Base-by-base conservation (phyloP, 306 rosid species). In the Ormosia semicastrata region DNA sequence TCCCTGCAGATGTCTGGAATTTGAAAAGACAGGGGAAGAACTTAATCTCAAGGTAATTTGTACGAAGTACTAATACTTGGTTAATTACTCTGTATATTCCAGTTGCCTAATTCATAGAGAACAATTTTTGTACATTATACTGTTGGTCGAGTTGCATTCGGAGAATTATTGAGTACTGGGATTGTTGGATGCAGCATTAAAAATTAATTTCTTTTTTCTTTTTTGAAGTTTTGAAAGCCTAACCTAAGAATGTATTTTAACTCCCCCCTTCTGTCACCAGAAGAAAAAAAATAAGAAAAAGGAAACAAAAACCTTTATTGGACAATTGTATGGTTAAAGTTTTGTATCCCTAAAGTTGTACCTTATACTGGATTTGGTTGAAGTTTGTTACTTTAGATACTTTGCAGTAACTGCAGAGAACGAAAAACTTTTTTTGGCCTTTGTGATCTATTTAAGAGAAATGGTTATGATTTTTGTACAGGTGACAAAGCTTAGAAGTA, bases 1-100 rank as follows among this genome's bases (percentile, higher is more conserved):
- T 53, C 9, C 86, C 62, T 78, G 76, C 91, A 95, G 99, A 73
- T 93, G 90, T 52, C 70, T 75, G 79, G 92, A 90, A 80, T 87
- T 75, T 66, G 89, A 82, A 54, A 86, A 81, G 89, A 75, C 66
- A 63, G 86, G 79, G 75, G 88, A 85, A 84, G 85, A 88, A 73
- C 90, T 91, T 78, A 77, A 82, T 73, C 81, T 79, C 56, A 91
- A 88, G 99, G 99, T 94, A 89, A 69, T 73, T 70, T 33, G 14
- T 46, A 62, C 15, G 30, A 66, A 58, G n/a, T 58, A 77, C 47
- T 15, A 2, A 39, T 76, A 50, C 68, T 82, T 81, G 46, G 69
- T 81, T 81, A 36, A 76, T 46, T 41, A 5, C 64, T 62, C 17
- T 44, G 12, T 71, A 47, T 76, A 43, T 80, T 69, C 65, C 14